These are phyloP conservation scores for Starmerella gropengiesseri DNA, from an alignment of 805 yeast genomes.

Conservation along the genomic window DNA sequence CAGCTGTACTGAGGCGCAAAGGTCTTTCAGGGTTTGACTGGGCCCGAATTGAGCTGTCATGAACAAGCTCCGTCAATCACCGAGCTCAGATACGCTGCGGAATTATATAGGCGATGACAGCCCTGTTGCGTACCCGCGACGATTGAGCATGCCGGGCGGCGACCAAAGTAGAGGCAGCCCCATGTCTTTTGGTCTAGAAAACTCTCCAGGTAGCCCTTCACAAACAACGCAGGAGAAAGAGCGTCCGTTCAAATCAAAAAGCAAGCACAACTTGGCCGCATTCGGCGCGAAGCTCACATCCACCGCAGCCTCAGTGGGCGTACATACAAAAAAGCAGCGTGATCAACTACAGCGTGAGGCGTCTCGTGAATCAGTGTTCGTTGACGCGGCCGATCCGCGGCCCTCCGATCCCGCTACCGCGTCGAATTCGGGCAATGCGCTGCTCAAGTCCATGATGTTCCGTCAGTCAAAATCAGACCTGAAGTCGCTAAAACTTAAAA, in stretches of 20 bases:
- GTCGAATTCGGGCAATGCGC: no score
- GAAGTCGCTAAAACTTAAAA: conserved; percentile 21
- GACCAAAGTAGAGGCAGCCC: background rate
- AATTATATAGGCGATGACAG: background rate
- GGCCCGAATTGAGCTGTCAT: background rate
- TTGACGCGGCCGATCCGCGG: conserved; percentile 15
- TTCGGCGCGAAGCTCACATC: conserved; percentile 24
- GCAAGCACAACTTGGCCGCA: conserved; percentile 22
- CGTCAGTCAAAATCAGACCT: conserved; percentile 27
- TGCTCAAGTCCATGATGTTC: conserved; percentile 29
- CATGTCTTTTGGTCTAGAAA: conserved; percentile 6
- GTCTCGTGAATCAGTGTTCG: conserved; percentile 13
- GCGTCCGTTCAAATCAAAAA: conserved; percentile 16
- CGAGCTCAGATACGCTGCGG: conserved; percentile 3
- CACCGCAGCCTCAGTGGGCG: conserved; percentile 29
- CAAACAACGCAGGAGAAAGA: conserved; percentile 10
- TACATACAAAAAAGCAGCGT: conserved; percentile 23
- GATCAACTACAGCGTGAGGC: conserved; percentile 12
- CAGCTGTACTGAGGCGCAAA: no score
- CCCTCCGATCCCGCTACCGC: conserved; percentile 3
- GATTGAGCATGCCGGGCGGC: background rate
- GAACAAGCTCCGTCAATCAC: conserved; percentile 7
- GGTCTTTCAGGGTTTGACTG: no score
- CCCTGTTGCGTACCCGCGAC: background rate
- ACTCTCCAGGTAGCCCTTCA: conserved; percentile 8